Evolutionary conservation across 1,284 basidiomycete species (phyloP).

Genomic region (Ustilago cynodontis): DNA sequence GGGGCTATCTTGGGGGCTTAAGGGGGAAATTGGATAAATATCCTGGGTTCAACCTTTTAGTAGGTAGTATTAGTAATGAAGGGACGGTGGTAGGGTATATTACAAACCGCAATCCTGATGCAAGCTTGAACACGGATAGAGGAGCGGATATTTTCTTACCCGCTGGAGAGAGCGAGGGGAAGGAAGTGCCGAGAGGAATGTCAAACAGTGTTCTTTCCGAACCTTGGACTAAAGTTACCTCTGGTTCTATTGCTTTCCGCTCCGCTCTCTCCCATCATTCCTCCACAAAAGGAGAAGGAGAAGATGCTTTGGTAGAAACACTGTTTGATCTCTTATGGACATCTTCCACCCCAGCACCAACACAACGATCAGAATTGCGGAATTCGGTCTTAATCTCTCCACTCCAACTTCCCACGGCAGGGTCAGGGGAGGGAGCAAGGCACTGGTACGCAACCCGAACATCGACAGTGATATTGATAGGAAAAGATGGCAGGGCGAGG

Average conservation of each 20-base stretch:
- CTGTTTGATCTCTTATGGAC: constrained; percentile 47
- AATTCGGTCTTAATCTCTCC: constrained; percentile 50
- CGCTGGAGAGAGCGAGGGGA: too few species aligned
- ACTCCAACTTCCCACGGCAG: constrained; percentile 9
- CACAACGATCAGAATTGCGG: constrained; percentile 24
- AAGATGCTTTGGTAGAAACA: constrained; percentile 21
- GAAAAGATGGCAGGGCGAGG: constrained; percentile 21
- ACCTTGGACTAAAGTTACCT: constrained; percentile 44
- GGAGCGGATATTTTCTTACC: constrained; percentile 18
- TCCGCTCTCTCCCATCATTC: constrained; percentile 3
- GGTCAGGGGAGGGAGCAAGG: background rate
- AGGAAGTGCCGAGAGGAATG: constrained; percentile 22
- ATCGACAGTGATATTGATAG: constrained; percentile 41
- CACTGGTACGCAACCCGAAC: constrained; percentile 57
- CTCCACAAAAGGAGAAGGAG: background rate
- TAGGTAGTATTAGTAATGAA: constrained; percentile 18
- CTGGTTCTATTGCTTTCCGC: constrained; percentile 12
- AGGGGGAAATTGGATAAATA: constrained; percentile 23
- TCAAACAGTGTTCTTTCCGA: constrained; percentile 38
- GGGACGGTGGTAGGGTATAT: constrained; percentile 32
- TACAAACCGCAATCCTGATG: constrained; percentile 36
- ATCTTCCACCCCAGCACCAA: constrained; percentile 15
- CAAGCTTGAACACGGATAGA: background rate
- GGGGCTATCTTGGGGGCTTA: constrained; percentile 21
- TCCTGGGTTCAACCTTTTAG: constrained; percentile 60